Conservation (phyloP, 2,329 filamentous ascomycete species). For the Onygenales sp. region DNA sequence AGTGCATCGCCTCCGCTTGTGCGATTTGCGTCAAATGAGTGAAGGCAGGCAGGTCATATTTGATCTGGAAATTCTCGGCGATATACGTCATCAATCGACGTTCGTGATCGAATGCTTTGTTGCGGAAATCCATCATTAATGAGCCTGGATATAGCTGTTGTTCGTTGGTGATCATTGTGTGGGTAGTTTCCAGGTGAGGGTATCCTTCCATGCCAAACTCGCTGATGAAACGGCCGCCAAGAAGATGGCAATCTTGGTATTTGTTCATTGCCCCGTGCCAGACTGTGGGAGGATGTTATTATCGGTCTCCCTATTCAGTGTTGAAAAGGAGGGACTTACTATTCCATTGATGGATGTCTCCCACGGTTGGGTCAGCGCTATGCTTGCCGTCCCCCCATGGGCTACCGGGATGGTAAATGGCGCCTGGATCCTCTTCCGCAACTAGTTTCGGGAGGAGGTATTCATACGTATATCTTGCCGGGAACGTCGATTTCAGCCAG, state of each 20-base stretch:
- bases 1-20: constrained; percentile 45
- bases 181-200: constrained; percentile 72
- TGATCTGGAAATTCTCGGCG: constrained; percentile 67
- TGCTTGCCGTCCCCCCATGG: constrained; percentile 75
- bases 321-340: constrained; percentile 29
- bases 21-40: constrained; percentile 1
- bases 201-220: constrained; percentile 95
- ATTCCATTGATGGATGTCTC: constrained; percentile 94
- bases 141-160: constrained; percentile 74
- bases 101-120: constrained; percentile 86
- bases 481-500: constrained; percentile 82
- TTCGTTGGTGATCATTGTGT: constrained; percentile 61
- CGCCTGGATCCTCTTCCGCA: constrained; percentile 53
- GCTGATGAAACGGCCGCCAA: constrained; percentile 82
- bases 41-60: background rate
- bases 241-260: constrained; percentile 79
- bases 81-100: constrained; percentile 78
- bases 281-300: constrained; percentile 33
- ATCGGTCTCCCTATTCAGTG: constrained; percentile 6
- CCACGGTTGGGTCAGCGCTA: constrained; percentile 67
- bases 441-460: constrained; percentile 71
- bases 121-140: constrained; percentile 84
- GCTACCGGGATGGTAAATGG: constrained; percentile 69
- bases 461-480: constrained; percentile 88
- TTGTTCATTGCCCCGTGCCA: constrained; percentile 88